phyloP scores from a whole-genome alignment of 2,329 filamentous ascomycete species.

The Cladosporium sp. region DNA sequence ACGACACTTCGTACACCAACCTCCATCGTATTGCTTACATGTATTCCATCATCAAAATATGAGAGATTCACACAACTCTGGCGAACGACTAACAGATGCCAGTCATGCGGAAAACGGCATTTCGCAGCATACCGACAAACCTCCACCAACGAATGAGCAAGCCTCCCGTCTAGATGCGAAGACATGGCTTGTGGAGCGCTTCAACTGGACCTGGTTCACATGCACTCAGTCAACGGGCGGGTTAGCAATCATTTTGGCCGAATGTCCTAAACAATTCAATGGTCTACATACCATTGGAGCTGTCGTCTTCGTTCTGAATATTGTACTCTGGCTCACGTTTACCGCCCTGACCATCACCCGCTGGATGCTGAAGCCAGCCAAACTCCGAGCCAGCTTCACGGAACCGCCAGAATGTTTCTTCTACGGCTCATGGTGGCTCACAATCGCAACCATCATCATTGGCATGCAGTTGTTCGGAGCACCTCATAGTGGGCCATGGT shows the following conservation, averaged over 20 bases:
- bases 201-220: constrained; percentile 37
- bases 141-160: background rate
- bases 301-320: constrained; percentile 53
- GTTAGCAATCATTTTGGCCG: constrained; percentile 46
- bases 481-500: constrained; percentile 54
- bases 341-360: constrained; percentile 41
- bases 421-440: constrained; percentile 45
- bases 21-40: background rate
- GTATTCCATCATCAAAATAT: background rate
- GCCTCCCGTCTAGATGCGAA: background rate
- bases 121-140: background rate
- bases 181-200: constrained; percentile 16
- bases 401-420: constrained; percentile 54
- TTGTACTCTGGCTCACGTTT: constrained; percentile 45
- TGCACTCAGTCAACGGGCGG: constrained; percentile 52
- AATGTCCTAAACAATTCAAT: constrained; percentile 47
- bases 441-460: constrained; percentile 54
- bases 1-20: background rate
- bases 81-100: background rate
- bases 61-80: background rate
- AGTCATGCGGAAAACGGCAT: background rate
- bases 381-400: constrained; percentile 48
- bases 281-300: constrained; percentile 56
- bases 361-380: constrained; percentile 47
- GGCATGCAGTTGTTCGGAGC: constrained; percentile 67